Base-by-base conservation (phyloP, 2,329 filamentous ascomycete species). In the Claviceps maximensis region DNA sequence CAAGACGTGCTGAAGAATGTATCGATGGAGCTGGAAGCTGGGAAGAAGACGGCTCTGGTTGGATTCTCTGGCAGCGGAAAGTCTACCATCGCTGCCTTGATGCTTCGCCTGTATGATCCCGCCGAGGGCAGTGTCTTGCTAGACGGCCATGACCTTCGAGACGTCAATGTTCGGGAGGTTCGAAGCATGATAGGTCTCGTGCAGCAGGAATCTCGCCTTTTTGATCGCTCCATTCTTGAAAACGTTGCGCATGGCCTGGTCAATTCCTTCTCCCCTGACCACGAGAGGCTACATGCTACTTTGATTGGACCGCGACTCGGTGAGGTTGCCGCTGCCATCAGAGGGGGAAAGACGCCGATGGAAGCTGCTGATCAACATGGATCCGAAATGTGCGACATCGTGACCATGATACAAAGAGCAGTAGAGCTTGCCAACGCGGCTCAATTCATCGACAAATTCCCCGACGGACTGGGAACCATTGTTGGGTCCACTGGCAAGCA, bases 31-130 rank as follows among this genome's bases (percentile, higher is more conserved):
- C 33, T 49, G 12, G 40, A 74, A 46, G 72, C 76, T 13, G 78
- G 80, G 12, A 81, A 83, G 58, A 73, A 80, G 2, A 86, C 82
- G 0, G 84, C 83, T 3, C 81, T 87, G n/a, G 82, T 87, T 15
- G 84, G 84, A 0, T 75, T 80, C 2, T 84, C 80, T 1, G 84
- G 84, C 0, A 79, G 75, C 8, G 84, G 84, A 1, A 87, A 87
- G 63, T 84, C 79, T 48, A 87, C 83, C 0, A 77, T 86, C 21
- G 76, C 86, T 0, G 80, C 78, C 0, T 65, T 87, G 3, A 66
- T 86, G 4, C 78, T 85, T 60, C 71, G 82, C n/a, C 85, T 82
- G 78, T 86, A 86, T 60, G 70, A 74, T 48, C 71, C 73, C 1
- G 67, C 65, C 0, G 63, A 63, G 1, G 74, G 75, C 2, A 54